Evolutionary conservation across 78 protist genomes (phyloP), one percentile per base, ranked within the genome.

Genomic region (Dictyostelium intermedium): DNA sequence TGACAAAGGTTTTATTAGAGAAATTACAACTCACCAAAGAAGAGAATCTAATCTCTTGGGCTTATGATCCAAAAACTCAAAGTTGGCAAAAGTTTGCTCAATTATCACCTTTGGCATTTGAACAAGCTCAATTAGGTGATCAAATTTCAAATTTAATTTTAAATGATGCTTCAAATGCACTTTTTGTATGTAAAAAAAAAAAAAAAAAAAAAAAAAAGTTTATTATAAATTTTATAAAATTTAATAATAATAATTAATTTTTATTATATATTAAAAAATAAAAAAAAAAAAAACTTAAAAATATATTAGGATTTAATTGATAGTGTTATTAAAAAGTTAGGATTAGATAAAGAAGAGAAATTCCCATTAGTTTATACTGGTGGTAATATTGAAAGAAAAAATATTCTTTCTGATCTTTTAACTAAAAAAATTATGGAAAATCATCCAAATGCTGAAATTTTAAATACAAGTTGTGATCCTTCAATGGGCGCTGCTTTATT

Each of bases 361-460:
- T 35, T 85, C 45, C 93, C 93, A 43, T 45, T 89, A 6, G 91
- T 92, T 45, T 74, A 84, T 32, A 85, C 96, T 20, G 96, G 96
- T 41, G 96, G 96, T 32, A 92, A 84, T 27, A 80, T 92, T 35
- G 93, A 89, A n/a, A 78, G 86, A 34, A 74, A 63, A 30, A 41
- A 73, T 47, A 11, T 89, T 3, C 72, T 80, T 23, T 79, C 80
- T 11, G 83, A 89, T 32, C n/a, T 27, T 13, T 45, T 89, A 16
- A 45, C 25, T 0, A 79, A 60, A 23, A 80, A 61, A 18, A 7
- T 89, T 0, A 7, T 7, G 4, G 30, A 18, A 10, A 41, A 14
- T 14, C n/a, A 63, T 16, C 86, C 93, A 80, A 89, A 89, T 76
- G 69, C 61, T 16, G 34, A n/a, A 23, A 53, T 83, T 25, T 39